These are phyloP conservation scores for Artemisia tridentata DNA, from an alignment of 129 eudicot species.

Conservation along the genomic window DNA sequence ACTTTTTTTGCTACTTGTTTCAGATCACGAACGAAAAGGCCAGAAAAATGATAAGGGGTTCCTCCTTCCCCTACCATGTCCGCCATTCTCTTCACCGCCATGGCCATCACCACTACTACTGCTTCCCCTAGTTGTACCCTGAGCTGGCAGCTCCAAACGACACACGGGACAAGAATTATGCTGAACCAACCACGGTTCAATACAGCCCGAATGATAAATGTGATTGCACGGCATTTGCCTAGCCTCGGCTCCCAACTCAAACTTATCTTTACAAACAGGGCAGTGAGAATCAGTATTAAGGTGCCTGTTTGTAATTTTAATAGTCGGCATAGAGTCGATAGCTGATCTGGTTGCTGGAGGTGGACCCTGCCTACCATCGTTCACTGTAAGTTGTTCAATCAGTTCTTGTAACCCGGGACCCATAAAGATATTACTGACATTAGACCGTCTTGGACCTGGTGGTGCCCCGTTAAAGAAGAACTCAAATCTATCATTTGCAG, in stretches of 20 bases:
- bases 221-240: constrained; percentile 91
- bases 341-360: constrained; percentile 92
- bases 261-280: constrained; percentile 86
- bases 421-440: constrained; percentile 51
- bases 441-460: constrained; percentile 49
- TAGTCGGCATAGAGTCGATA: constrained; percentile 87
- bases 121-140: constrained; percentile 42
- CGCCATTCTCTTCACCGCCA: constrained; percentile 34
- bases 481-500: constrained; percentile 54
- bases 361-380: constrained; percentile 65
- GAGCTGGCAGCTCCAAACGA: constrained; percentile 73
- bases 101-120: constrained; percentile 21
- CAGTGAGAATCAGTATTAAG: constrained; percentile 82
- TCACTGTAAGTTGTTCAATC: constrained; percentile 61
- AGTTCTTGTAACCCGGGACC: constrained; percentile 72
- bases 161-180: constrained; percentile 96
- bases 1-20: constrained; percentile 8
- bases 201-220: constrained; percentile 82
- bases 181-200: constrained; percentile 90
- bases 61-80: constrained; percentile 59
- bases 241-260: constrained; percentile 81
- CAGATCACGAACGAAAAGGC: constrained; percentile 63
- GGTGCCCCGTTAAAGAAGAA: constrained; percentile 51
- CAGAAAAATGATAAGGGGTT: constrained; percentile 67
- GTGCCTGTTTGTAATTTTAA: constrained; percentile 70